A percentile compares a stretch with the other conserved stretches of the same genome.
phyloP scores from a whole-genome alignment of 768 basidiomycete species.

The Suillus hirtellus region DNA sequence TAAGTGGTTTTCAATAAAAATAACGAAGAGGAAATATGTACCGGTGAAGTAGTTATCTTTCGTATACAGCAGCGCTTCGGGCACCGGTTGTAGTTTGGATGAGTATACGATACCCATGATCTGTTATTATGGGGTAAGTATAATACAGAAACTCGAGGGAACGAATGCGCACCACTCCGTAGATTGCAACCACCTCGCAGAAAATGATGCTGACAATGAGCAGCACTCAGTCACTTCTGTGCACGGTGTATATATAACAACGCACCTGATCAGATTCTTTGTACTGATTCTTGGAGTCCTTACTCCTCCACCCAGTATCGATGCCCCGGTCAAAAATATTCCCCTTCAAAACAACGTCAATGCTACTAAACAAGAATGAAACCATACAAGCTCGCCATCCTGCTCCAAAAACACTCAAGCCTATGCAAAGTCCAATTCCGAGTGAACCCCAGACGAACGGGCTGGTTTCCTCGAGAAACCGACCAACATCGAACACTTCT shows the following conservation, averaged over 20 bases:
- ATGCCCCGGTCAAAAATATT: conserved; percentile 96
- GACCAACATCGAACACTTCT: conserved; percentile 91
- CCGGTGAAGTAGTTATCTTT: conserved; percentile 92
- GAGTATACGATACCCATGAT: conserved; percentile 98
- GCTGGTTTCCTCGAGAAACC: conserved; percentile 90
- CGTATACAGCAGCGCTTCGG: conserved; percentile 74
- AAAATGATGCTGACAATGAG: conserved; percentile 80
- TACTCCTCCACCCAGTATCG: conserved; percentile 94
- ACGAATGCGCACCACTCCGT: conserved; percentile 74
- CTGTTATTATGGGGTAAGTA: conserved; percentile 34
- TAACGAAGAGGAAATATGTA: conserved; percentile 24
- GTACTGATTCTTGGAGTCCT: conserved; percentile 91
- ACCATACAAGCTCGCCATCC: conserved; percentile 69
- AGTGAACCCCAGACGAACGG: conserved; percentile 92
- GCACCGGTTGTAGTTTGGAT: conserved; percentile 65
- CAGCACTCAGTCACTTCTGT: background rate
- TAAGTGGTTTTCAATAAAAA: background rate
- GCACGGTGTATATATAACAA: conserved; percentile 20
- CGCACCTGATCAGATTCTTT: conserved; percentile 95
- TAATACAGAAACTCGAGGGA: background rate
- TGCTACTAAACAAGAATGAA: background rate
- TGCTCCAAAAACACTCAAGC: conserved; percentile 90
- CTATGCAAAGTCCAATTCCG: conserved; percentile 91
- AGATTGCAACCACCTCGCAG: conserved; percentile 99
- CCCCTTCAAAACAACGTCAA: conserved; percentile 59